Evolutionary conservation across 2,329 filamentous ascomycete species (phyloP), one percentile per base, ranked within the genome.

Genomic region (Trichoderma guizhouense): DNA sequence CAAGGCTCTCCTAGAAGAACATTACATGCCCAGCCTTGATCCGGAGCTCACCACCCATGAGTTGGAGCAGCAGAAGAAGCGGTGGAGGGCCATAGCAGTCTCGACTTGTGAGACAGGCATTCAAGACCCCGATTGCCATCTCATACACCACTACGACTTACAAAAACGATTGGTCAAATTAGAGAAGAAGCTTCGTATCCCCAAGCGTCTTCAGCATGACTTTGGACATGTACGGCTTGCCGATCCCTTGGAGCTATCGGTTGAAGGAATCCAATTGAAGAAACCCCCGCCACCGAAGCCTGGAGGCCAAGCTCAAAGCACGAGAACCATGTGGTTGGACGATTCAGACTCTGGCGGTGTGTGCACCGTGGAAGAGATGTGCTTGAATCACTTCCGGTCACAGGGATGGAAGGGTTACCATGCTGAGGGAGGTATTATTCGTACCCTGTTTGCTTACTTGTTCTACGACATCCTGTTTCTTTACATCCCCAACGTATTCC

Each of bases 381-480:
- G 95, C 79, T 86, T 99, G 47, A 94, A 91, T 58, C 89, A 92
- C 83, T 98, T 98, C 81, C 90, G 93, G 36, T 85, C 87, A 11
- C 86, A 92, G 67, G 95, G 95, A 3, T 98, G 94, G 91, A 97
- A 97, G 80, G 96, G 96, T 12, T 98, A 95, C 78, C 96, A 99
- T 81, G 90, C 92, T 21, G 96, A 99, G 84, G 94, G 94, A 39
- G 93, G 95, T 2, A 95, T 98, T 76, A 84, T 98, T 7, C 90
- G 94, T n/a, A 99, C 96, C 0, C 85, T 99, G 30, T 95, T 95
- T 81, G 92, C 91, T 15, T 95, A 96, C 78, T 88, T 99, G 21
- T 97, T 98, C 84, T 96, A 91, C 84, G 95, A 99, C 81, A 89
- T 98, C 28, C 84, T 99, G 7, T 98, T 98, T 82, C 86, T 94